Evolutionary conservation across 2,329 filamentous ascomycete genomes (phyloP), one percentile per base, ranked within the genome.

Genomic region (Botrytis medusae): DNA sequence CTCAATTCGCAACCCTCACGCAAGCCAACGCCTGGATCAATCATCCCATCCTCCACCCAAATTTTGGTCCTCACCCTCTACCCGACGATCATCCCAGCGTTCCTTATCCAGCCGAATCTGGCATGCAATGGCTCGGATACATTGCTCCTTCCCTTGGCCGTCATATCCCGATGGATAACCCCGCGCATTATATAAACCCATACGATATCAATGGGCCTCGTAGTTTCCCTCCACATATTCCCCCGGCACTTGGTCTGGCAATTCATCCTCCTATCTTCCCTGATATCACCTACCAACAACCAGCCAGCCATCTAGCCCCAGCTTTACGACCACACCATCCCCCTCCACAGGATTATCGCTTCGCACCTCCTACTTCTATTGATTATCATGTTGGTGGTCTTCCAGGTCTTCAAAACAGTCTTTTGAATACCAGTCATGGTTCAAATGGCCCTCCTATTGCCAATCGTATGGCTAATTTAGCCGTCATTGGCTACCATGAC

Each of bases 201-300:
- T 67, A 67, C 10, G 44, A 67, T 37, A 67, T 67, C 22, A 51
- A 67, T 12, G 44, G 32, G n/a, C 44, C 44, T 8, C 63, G 22
- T 3, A 14, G 32, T 8, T 3, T 10, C 0, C 44, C 63, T 3
- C 32, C 44, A n/a, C 14, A 40, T 10, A 1, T 5, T 0, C 6
- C 14, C 0, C 22, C 32, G n/a, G 20, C 25, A 54, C 48, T 1
- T 18, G 22, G 2, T 8, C 12, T 3, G n/a, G 44, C 10, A 7
- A 20, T 37, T 37, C 22, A 14, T 37, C 63, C 20, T n/a, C 12
- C 32, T 14, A 2, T 16, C 3, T 5, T 12, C 8, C 63, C 32
- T 18, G 22, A n/a, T 14, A 16, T 18, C 14, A 2, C 20, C 6
- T n/a, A 67, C 32, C 44, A 51, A 25, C 32, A n/a, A 9, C 6